These are phyloP conservation scores for Trametes cubensis DNA, from an alignment of 768 basidiomycete species.

Conservation along the genomic window DNA sequence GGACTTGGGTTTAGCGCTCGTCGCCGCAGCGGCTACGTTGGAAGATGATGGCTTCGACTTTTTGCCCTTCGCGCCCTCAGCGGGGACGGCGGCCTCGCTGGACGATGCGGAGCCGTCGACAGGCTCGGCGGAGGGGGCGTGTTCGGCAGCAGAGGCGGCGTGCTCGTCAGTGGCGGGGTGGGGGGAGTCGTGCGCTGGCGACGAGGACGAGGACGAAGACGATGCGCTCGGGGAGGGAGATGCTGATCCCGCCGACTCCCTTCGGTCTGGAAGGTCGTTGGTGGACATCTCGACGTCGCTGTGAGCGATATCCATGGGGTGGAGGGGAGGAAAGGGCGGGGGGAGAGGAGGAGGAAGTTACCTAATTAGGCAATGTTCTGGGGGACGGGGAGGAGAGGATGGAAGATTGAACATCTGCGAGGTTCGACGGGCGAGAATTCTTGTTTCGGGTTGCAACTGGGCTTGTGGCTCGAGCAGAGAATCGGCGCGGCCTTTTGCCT, in stretches of 20 bases:
- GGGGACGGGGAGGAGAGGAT: constrained; percentile 30
- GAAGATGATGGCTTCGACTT: constrained; percentile 31
- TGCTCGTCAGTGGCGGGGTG: constrained; percentile 24
- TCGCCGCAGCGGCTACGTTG: constrained; percentile 30
- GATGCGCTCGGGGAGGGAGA: constrained; percentile 15
- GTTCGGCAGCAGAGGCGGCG: constrained; percentile 10
- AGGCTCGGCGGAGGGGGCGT: constrained; percentile 5
- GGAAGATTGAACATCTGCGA: constrained; percentile 24
- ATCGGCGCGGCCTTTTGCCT: constrained; percentile 26
- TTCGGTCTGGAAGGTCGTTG: constrained; percentile 9
- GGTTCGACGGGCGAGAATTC: constrained; percentile 19
- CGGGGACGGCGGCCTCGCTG: constrained; percentile 14
- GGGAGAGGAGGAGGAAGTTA: constrained; percentile 29
- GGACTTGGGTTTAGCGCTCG: constrained; percentile 53
- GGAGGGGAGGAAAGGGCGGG: constrained; percentile 15
- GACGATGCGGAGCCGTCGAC: constrained; percentile 13
- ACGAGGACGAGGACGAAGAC: constrained; percentile 17
- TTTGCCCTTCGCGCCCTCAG: constrained; percentile 23
- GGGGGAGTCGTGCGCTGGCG: constrained; percentile 29
- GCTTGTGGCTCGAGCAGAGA: constrained; percentile 28
- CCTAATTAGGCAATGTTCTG: constrained; percentile 35
- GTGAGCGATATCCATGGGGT: constrained; percentile 16
- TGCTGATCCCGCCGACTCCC: constrained; percentile 2
- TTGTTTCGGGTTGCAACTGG: constrained; percentile 28
- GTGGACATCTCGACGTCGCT: constrained; percentile 16